Base-by-base conservation (phyloP, 2,329 filamentous ascomycete species). In the Rutstroemia sp. region DNA sequence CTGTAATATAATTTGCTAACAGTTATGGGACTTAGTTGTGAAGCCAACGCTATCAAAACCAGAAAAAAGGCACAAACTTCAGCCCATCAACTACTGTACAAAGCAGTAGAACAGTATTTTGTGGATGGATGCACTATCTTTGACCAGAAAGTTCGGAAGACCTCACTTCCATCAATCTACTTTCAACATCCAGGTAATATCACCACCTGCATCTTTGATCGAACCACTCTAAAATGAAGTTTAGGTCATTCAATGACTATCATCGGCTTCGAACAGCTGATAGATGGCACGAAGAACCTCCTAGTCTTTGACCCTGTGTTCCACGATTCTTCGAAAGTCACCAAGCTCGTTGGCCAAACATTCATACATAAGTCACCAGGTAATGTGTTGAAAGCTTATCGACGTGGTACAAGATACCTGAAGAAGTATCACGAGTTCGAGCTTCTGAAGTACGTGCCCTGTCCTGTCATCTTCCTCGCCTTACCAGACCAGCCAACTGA, bases 221-320 rank as follows among this genome's bases (percentile, higher is more conserved):
- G 38, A 47, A 25, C 49, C 36, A 51, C 19, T 30, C 30, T 55
- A 52, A 58, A 51, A n/a, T 38, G 17, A n/a, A 14, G 1, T 8
- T 1, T 25, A 79, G 89, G 91, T 2, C 92, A 97, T 70, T 96
- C 92, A 1, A 78, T 96, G 75, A 95, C 90, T 0, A 90, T 97
- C 51, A 77, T 97, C 54, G 92, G 92, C 0, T 78, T 95, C 25
- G 91, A 96, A 71, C 82, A 80, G 61, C 80, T 78, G 27, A 75
- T 72, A 36, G 78, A 86, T 58, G 87, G 88, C 25, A 74, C 76
- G 17, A 74, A 78, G 51, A 87, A 88, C 63, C 74, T 97, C 17
- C 75, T 97, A 0, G 88, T 96, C 12, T 95, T 96, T 68, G 92
- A 97, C 68, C 91, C 92, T 1, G 87, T 88, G 73, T 90, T 89